Base-by-base conservation (phyloP, 495 filamentous ascomycete species). In the Mycothermus thermophilus region DNA sequence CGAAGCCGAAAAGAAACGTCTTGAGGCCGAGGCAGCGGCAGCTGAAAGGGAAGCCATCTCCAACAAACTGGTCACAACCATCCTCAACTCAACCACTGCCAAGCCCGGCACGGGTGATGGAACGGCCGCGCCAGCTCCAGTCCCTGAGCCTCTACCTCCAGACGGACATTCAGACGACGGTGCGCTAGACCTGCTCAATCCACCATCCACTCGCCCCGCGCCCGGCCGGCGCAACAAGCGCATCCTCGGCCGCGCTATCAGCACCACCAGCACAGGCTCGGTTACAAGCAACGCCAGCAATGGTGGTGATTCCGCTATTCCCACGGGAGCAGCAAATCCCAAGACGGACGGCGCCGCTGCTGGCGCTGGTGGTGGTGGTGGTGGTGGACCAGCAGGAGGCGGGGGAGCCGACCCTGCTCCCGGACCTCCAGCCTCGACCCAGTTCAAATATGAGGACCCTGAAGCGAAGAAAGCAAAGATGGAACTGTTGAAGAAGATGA, bases 231-330 rank as follows among this genome's bases (percentile, higher is more conserved):
- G 63, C 5, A 58, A 60, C 20, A 59, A 59, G 4, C 46, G 63
- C 27, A 64, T 71, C 16, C 37, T 73, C 2, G 68, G 67, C 17
- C 57, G 69, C 23, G 67, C 60, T 0, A 43, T 61, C 8, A 71
- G 67, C 41, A 73, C 70, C 40, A 43, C 60, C 8, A 71, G 67
- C 41, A 73, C 70, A 39, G 56, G 59, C 0, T 71, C 66, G 1
- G 53, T 59, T 0, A 52, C 47, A 0, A 62, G 60, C 30, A 50
- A 40, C 28, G 22, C 18, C 20, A 41, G 24, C 15, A 40, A 34
- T 24, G 40, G 27, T n/a, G 49, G 34, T 18, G 15, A 32, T 17
- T 32, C 10, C 4, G 9, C 35, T 2, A 12, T 30, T 8, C 12
- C 22, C 1, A 27, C 21, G 8, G 34, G 36, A 10, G 23, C 43